Conservation (phyloP, 2,329 filamentous ascomycete genomes). For the Phaeoacremonium minimum region DNA sequence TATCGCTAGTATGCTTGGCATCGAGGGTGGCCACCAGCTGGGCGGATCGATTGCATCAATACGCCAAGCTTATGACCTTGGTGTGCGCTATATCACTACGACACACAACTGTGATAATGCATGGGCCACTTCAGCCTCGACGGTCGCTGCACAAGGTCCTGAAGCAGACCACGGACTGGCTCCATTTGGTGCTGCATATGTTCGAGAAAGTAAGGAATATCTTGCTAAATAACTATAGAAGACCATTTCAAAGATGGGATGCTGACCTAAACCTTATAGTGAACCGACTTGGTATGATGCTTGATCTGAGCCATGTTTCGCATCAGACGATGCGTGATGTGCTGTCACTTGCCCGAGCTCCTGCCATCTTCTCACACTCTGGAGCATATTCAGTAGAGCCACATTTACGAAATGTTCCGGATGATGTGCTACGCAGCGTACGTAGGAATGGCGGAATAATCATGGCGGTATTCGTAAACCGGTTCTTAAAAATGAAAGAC, state of each 20-base stretch:
- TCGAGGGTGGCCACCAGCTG: slow-evolving; percentile 29
- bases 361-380: slow-evolving; percentile 15
- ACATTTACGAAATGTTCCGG: slow-evolving; percentile 25
- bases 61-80: slow-evolving; percentile 27
- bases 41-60: slow-evolving; percentile 26
- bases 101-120: slow-evolving; percentile 28
- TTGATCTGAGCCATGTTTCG: slow-evolving; percentile 13
- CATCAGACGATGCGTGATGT: slow-evolving; percentile 11
- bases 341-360: slow-evolving; percentile 8
- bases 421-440: slow-evolving; percentile 21
- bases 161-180: slow-evolving; percentile 14
- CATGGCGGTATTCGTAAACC: slow-evolving; percentile 19
- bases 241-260: too few relatives aligned
- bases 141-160: slow-evolving; percentile 15
- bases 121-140: slow-evolving; percentile 22
- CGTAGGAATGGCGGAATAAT: not conserved
- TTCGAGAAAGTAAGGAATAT: too few relatives aligned
- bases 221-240: too few relatives aligned
- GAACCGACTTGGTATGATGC: slow-evolving; percentile 21
- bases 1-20: slow-evolving; percentile 30
- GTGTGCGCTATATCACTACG: slow-evolving; percentile 30
- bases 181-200: slow-evolving; percentile 11
- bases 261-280: too few relatives aligned
- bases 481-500: slow-evolving; percentile 16
- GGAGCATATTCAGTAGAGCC: slow-evolving; percentile 8